A percentile compares a stretch with the other conserved stretches of the same genome.
Conservation (phyloP, 1,284 basidiomycete genomes). For the Apiotrichum montevideense region DNA sequence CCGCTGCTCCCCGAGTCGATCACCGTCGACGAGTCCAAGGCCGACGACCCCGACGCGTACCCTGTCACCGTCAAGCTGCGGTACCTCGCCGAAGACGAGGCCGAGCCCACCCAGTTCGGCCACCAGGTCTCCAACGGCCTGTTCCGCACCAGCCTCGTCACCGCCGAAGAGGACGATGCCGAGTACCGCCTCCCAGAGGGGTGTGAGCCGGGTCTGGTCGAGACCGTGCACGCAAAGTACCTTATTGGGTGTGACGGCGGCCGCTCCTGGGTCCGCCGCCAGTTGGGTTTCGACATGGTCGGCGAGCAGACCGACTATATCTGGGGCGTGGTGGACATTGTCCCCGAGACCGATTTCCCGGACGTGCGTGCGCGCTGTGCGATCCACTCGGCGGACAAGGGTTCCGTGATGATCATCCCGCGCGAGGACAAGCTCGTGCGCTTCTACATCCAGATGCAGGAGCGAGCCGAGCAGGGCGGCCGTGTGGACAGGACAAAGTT, state of each 20-base stretch:
- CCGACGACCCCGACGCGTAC: slow-evolving; percentile 12
- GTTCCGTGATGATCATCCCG: slow-evolving; percentile 15
- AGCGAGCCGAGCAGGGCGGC: slow-evolving; percentile 1
- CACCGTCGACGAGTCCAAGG: slow-evolving; percentile 8
- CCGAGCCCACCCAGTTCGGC: slow-evolving; percentile 9
- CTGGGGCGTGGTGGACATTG: slow-evolving; percentile 23
- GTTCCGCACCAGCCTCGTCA: slow-evolving; percentile 9
- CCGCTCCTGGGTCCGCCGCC: slow-evolving; percentile 20
- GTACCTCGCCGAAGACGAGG: slow-evolving; percentile 12
- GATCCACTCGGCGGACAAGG: slow-evolving; percentile 12
- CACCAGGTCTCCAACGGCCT: slow-evolving; percentile 14
- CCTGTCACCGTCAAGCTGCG: slow-evolving; percentile 10
- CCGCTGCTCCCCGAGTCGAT: slow-evolving; percentile 13
- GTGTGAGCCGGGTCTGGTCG: slow-evolving; percentile 8
- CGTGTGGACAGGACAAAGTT: slow-evolving; percentile 22
- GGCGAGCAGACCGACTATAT: slow-evolving; percentile 22
- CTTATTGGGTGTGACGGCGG: slow-evolving; percentile 27
- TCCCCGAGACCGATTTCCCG: slow-evolving; percentile 17
- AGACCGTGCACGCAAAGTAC: slow-evolving; percentile 23
- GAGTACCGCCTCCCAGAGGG: slow-evolving; percentile 10
- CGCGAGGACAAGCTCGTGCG: slow-evolving; percentile 19
- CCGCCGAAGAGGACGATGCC: slow-evolving; percentile 11
- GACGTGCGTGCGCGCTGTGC: slow-evolving; percentile 14
- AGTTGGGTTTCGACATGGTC: slow-evolving; percentile 14
- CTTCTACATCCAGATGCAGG: slow-evolving; percentile 14